A percentile compares a stretch with the other conserved stretches of the same genome.
phyloP scores from a whole-genome alignment of 805 yeast genomes.

The Dipodascus albidus region DNA sequence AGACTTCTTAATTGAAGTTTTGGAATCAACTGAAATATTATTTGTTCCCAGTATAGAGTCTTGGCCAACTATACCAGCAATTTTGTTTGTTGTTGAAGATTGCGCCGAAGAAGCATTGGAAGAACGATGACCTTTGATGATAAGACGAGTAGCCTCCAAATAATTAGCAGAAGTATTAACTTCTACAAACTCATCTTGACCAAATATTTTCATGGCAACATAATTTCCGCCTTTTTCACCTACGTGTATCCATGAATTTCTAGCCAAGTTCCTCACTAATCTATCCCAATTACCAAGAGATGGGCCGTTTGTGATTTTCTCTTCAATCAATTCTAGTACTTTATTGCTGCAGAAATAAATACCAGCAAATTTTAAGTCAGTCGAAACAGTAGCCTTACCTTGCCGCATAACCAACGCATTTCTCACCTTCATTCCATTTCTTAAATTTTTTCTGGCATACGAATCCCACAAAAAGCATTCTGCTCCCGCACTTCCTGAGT shows the following conservation, averaged over 20 bases:
- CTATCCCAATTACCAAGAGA: conserved; percentile 12
- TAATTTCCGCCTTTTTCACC: conserved; percentile 34
- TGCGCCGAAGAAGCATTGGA: conserved; percentile 16
- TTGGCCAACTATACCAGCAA: conserved; percentile 67
- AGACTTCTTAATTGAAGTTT: conserved; percentile 75
- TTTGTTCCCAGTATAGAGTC: conserved; percentile 70
- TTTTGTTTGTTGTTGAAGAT: conserved; percentile 11
- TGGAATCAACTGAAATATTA: conserved; percentile 60
- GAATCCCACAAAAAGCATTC: conserved; percentile 45
- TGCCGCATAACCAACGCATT: conserved; percentile 85
- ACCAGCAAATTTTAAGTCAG: conserved; percentile 28
- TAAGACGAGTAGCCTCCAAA: conserved; percentile 79
- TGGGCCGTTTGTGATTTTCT: conserved; percentile 12
- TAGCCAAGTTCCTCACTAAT: conserved; percentile 72
- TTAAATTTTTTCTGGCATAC: conserved; percentile 48
- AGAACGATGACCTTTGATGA: conserved; percentile 42
- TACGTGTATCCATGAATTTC: conserved; percentile 85
- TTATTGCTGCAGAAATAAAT: conserved; percentile 48
- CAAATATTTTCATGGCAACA: conserved; percentile 60
- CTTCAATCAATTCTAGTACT: conserved; percentile 40
- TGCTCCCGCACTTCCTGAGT: conserved; percentile 31
- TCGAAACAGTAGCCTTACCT: conserved; percentile 68
- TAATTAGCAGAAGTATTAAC: conserved; percentile 69
- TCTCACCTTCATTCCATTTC: conserved; percentile 64
- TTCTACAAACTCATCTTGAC: conserved; percentile 60